Base-by-base conservation (phyloP, 2,329 filamentous ascomycete species). In the Aspergillus hiratsukae region DNA sequence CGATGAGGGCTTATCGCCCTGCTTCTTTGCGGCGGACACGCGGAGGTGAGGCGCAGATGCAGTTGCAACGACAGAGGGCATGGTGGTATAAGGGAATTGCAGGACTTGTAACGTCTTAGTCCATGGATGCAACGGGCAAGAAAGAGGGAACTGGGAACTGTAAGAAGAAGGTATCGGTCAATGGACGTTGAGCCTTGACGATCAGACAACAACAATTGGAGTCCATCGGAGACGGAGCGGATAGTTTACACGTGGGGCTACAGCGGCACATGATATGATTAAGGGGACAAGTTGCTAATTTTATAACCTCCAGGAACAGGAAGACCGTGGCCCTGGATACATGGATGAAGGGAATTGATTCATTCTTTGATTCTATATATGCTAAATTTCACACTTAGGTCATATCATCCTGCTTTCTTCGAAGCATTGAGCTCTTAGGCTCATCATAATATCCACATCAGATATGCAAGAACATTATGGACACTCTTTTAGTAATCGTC, bases 401-500 rank as follows among this genome's bases (percentile, higher is more conserved):
- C 43, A 14, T 46, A 25, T 46, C 19, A 23, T 17, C 27, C 19
- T 46, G 43, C 23, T 46, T 25, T 46, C 21, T 46, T 45, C 21
- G 19, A 23, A 46, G 43, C 21, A 14, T 25, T 46, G 23, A 46
- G 21, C 19, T 23, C 5, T 46, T 23, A 14, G 43, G 21, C 21
- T 46, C 43, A 23, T 46, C 2, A 25, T 46, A 14, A 25, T 46
- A 46, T 46, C n/a, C 43, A 46, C 43, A 46, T 46, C 43, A 46
- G 27, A 7, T 2, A 23, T 23, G 14, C 21, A 17, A 23, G 43
- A 46, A 23, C 43, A 27, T 27, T 14, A 46, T 46, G 43, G 11
- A 46, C 21, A 14, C 23, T 25, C 49, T 29, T 56, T 74, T 83
- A 95, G 72, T 90, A 95, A 72, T 95, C 90, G 53, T 94, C 89